Evolutionary conservation across 306 rosid species (phyloP), one percentile per base, ranked within the genome.

Genomic region (Alnus rubra): DNA sequence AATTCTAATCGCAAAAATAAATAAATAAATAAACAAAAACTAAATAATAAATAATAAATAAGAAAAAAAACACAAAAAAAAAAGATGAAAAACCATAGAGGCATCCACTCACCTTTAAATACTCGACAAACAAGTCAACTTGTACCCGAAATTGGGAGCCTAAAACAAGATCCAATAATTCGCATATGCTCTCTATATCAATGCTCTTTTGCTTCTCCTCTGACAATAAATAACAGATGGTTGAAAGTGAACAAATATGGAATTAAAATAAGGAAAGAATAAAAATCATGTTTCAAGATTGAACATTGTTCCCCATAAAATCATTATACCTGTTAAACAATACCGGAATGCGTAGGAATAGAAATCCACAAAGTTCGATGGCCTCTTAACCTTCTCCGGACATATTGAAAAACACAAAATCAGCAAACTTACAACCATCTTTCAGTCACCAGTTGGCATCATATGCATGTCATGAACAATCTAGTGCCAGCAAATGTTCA

Each of bases 181-280:
- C 86, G 56, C 99, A 96, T 65, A 96, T 89, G 87, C 99, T 96
- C 86, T 96, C 99, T 82, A 93, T 87, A 82, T 96, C 99, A 76
- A 96, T 91, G 89, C 99, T 93, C 86, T 96, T 96, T 88, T 96
- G 99, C 81, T 96, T 96, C 92, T 93, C 99, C 96, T 96, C 98
- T 96, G 89, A 68, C 12, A 80, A 76, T 37, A 47, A 65, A 81
- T 35, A 69, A 35, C 64, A 69, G 8, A 74, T 54, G 74, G 73
- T 80, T 76, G 65, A 82, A 76, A 74, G 68, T 64, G 42, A 44
- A 67, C 19, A 56, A 47, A 44, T 53, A 39, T 18, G 35, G 70
- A 51, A 58, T 31, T 52, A 82, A 71, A 51, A 79, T 64, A 18
- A 35, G 60, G 65, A 84, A 48, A n/a, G 54, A 65, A 75, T 67